Evolutionary conservation across 768 basidiomycete species (phyloP), one percentile per base, ranked within the genome.

Genomic region (Suillus subalutaceus): DNA sequence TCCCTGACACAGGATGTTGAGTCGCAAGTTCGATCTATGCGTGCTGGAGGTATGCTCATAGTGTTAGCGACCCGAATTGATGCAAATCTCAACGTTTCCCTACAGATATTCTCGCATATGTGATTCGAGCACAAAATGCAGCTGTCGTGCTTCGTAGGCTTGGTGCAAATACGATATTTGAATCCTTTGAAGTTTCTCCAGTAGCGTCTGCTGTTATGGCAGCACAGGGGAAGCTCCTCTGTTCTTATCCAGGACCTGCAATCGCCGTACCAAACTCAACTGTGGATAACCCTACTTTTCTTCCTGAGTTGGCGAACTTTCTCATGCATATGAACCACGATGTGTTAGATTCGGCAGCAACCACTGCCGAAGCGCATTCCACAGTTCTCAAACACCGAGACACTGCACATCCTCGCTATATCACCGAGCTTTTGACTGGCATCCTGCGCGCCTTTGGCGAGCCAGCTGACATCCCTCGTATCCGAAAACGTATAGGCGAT

Each of bases 401-500:
- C 38, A 38, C 67, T 2, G 43, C 65, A 4, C 52, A 75, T 55
- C 71, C 73, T 37, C 66, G 66, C 5, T 74, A 70, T 40, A 73
- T 77, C 46, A 70, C 74, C 1, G 64, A 72, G 23, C 62, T 72
- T 16, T 66, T 77, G 7, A 61, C 67, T 23, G 73, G 71, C 7
- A 73, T 76, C 58, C 67, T 72, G 6, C 63, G 65, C 2, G 66
- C 63, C 20, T 50, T 69, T 16, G 72, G 67, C 37, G 41, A 58
- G 10, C 57, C 64, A 1, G 65, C 63, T 16, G 69, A 68, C 12
- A 63, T 71, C 15, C 20, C 23, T n/a, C 65, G 63, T 12, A 70
- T 80, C 52, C 68, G 44, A 4, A 77, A 77, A 60, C 71, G 68
- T 0, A 55, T 77, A 23, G 66, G 65, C 5, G 79, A 79, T 38